Conservation (phyloP, 1,284 basidiomycete species). For the Nidula niveotomentosa region DNA sequence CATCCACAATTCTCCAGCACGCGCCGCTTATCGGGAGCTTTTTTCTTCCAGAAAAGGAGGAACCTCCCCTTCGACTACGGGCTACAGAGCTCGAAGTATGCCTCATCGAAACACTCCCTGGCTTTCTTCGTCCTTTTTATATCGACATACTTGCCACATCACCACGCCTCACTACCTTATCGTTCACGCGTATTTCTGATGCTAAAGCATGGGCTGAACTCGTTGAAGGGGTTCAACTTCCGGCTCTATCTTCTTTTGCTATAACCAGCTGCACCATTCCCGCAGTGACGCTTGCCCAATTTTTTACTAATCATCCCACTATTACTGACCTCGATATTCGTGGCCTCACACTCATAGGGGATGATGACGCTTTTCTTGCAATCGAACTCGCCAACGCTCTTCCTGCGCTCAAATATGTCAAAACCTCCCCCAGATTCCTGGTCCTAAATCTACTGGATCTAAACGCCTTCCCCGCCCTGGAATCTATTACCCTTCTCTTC, state of each 20-base stretch:
- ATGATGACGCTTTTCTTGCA: neutral
- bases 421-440: neutral
- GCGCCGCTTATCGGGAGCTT: too few species aligned
- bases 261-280: neutral
- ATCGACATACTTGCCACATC: neutral
- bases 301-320: neutral
- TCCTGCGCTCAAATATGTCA: neutral
- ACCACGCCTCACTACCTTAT: neutral
- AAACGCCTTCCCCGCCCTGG: too few species aligned
- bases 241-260: neutral
- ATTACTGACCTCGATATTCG: neutral
- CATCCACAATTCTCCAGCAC: too few species aligned
- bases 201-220: neutral
- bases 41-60: too few species aligned
- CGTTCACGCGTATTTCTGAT: neutral
- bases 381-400: neutral
- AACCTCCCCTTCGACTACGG: too few species aligned
- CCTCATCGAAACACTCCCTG: neutral
- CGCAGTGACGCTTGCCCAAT: neutral
- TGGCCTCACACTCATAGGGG: too few species aligned
- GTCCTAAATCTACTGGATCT: neutral
- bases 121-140: neutral
- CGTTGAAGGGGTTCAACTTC: neutral
- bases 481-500: too few species aligned
- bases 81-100: neutral